Base-by-base conservation (phyloP, 2,329 filamentous ascomycete genomes). In the Stagonosporopsis vannaccii region DNA sequence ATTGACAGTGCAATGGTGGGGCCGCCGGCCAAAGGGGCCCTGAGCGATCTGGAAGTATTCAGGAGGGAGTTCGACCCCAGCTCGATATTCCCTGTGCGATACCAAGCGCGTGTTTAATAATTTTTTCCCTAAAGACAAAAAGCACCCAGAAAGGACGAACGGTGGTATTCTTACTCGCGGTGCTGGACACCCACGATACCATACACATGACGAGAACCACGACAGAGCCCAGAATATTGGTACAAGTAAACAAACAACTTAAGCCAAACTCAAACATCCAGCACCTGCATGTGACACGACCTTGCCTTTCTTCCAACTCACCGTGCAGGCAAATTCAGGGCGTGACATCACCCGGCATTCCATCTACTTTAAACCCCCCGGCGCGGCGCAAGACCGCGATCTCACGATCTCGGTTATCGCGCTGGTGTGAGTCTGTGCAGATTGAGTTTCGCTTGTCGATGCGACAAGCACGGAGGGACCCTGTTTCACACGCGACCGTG, bases 21-120 rank as follows among this genome's bases (percentile, higher is more conserved):
- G 15, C 48, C 62, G 17, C 62, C 67, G 22, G 37, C 62, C 1
- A 78, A 76, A 54, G 72, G 68, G 23, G 70, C 68, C 19, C 25
- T 65, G 41, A 70, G 74, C 11, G 77, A 80, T 51, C 56, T 72
- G 12, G 75, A 78, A 15, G 67, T 78, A n/a, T 79, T 79, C 66
- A 72, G 69, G 52, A 60, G 70, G 35, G 75, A 75, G 48, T 75
- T 78, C 40, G 68, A 73, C 49, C 73, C 75, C 2, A 73, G 72
- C 33, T 73, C 67, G 6, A 69, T 78, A 28, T 78, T 78, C 59
- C 72, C 68, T 15, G 77, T 74, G 25, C 63, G 63, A 28, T 75
- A 49, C 9, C 49, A 58, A 40, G 49, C 49, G 20, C 71, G 58
- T 45, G 63, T 68, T 49, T 66, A 46, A 35, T 22, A n/a, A n/a